phyloP scores from a whole-genome alignment of 2,329 filamentous ascomycete genomes.

The Sporothrix phasma region DNA sequence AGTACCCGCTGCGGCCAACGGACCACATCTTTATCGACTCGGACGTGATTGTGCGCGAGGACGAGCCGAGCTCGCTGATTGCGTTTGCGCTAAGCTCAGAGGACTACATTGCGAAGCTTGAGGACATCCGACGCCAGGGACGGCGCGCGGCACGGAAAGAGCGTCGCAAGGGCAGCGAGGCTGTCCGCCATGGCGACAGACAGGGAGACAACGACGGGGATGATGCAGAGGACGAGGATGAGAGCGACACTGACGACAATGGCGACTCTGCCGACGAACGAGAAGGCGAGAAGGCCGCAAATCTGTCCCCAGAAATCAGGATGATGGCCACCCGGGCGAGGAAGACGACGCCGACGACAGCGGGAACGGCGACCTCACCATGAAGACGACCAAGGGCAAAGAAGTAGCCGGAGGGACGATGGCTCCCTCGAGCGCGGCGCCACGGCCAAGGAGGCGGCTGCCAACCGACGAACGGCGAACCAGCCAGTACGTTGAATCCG shows the following conservation, averaged over 20 bases:
- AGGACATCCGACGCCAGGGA: constrained; percentile 48
- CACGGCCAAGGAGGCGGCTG: background rate
- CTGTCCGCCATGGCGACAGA: constrained; percentile 20
- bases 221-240: background rate
- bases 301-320: constrained; percentile 21
- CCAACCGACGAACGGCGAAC: background rate
- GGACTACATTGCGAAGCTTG: constrained; percentile 75
- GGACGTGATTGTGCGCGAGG: constrained; percentile 92
- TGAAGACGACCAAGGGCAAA: background rate
- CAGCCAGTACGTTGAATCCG: background rate
- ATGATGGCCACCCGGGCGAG: background rate
- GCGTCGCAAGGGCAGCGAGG: constrained; percentile 20
- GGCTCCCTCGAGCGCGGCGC: background rate
- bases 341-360: background rate
- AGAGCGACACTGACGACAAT: constrained; percentile 21
- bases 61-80: constrained; percentile 93
- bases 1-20: constrained; percentile 78
- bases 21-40: constrained; percentile 97
- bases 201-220: constrained; percentile 11
- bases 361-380: background rate
- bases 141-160: constrained; percentile 18
- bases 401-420: background rate
- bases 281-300: background rate
- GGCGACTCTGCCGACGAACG: background rate
- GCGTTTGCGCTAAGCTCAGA: constrained; percentile 82